phyloP scores from a whole-genome alignment of 495 filamentous ascomycete genomes.

The Podospora comata region DNA sequence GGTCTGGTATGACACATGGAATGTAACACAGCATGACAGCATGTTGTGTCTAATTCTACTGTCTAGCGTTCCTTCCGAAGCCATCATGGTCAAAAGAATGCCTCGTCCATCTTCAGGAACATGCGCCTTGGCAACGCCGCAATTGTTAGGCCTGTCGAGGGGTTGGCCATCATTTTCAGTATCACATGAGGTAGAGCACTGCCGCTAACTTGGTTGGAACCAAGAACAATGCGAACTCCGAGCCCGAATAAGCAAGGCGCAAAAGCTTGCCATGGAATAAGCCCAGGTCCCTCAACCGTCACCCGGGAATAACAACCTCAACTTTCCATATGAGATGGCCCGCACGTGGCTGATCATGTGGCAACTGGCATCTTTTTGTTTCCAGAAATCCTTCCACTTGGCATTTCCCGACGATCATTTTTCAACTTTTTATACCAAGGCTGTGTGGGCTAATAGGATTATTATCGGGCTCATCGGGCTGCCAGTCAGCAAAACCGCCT shows the following conservation, averaged over 20 bases:
- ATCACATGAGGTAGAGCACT: background rate
- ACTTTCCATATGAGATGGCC: background rate
- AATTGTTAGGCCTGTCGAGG: background rate
- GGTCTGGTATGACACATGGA: background rate
- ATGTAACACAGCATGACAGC: background rate
- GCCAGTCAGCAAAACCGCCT: background rate
- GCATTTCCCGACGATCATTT: background rate
- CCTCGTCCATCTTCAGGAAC: background rate
- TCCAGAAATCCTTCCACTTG: background rate
- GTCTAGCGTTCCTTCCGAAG: background rate
- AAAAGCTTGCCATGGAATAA: background rate
- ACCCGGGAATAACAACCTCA: background rate
- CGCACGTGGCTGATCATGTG: background rate
- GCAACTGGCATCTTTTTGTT: background rate
- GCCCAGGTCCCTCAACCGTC: background rate
- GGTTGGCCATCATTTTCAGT: background rate
- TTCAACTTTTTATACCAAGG: background rate
- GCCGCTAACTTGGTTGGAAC: background rate
- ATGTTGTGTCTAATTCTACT: background rate
- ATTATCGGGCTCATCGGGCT: background rate
- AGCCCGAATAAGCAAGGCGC: background rate
- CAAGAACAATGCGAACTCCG: background rate
- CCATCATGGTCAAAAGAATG: background rate
- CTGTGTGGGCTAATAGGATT: background rate
- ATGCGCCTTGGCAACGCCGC: background rate